Evolutionary conservation across 192 early-diverging fungal genomes (phyloP).

Genomic region (Neocallimastix lanati): DNA sequence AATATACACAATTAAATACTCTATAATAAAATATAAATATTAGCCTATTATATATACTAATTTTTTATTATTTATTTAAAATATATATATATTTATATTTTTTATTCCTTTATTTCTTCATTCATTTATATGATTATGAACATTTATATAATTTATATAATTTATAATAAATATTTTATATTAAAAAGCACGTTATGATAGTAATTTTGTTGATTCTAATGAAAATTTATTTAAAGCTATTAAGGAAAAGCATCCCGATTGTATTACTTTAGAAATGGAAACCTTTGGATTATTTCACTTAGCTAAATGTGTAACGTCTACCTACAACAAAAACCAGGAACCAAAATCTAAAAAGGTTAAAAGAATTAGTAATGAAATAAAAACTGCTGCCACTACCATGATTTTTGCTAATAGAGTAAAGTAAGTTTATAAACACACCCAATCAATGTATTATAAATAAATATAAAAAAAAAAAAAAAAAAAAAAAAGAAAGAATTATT

Average conservation of each 20-base stretch:
- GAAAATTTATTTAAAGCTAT: constrained; percentile 31
- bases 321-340: constrained; percentile 5
- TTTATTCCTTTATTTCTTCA: too few species aligned
- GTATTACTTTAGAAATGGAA: constrained; percentile 70
- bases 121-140: too few species aligned
- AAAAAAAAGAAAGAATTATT: not conserved
- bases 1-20: too few species aligned
- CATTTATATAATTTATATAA: too few species aligned
- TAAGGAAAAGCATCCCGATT: constrained; percentile 20
- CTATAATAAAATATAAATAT: too few species aligned
- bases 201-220: constrained; percentile 63
- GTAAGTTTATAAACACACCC: too few species aligned
- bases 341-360: constrained; percentile 1
- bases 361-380: constrained; percentile 16
- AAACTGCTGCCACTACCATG: constrained; percentile 57
- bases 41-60: too few species aligned
- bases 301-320: constrained; percentile 25
- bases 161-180: too few species aligned
- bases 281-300: constrained; percentile 65
- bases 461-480: not conserved
- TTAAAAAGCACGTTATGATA: constrained; percentile 7
- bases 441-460: too few species aligned
- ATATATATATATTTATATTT: too few species aligned
- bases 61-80: too few species aligned
- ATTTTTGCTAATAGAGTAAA: constrained; percentile 56